Evolutionary conservation across 164 flowering plant genomes (phyloP).

Genomic region (Berberis vulgaris): DNA sequence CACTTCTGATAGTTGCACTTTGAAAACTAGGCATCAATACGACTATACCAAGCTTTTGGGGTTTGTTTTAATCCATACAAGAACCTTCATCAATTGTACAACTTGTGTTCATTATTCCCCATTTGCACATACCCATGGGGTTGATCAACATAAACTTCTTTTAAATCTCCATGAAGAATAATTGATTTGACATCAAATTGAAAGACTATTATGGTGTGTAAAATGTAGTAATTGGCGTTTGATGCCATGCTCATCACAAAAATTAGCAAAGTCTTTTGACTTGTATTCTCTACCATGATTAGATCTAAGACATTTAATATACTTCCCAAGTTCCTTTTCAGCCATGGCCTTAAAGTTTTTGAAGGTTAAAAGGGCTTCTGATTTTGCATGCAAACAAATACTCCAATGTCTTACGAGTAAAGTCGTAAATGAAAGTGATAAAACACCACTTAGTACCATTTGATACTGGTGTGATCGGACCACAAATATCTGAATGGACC

Average conservation of each 20-base stretch:
- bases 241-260: not conserved
- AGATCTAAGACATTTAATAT: not conserved
- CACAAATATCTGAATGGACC: slow-evolving; percentile 4
- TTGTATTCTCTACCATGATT: slow-evolving; percentile 1
- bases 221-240: not conserved
- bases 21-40: not conserved
- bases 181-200: not conserved
- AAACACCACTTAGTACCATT: slow-evolving; percentile 5
- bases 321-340: slow-evolving; percentile 1
- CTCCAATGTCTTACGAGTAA: not conserved
- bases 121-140: not conserved
- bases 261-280: not conserved
- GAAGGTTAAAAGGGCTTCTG: not conserved
- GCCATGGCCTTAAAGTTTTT: not conserved
- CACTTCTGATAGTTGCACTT: not conserved
- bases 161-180: not conserved
- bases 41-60: not conserved
- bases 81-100: not conserved
- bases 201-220: slow-evolving; percentile 1
- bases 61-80: not conserved
- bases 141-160: not conserved
- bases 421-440: slow-evolving; percentile 1
- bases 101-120: not conserved
- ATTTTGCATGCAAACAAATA: slow-evolving; percentile 1
- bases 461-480: not conserved